Evolutionary conservation across 148 eudicot species (phyloP).

Genomic region (Rhododendron williamsianum): DNA sequence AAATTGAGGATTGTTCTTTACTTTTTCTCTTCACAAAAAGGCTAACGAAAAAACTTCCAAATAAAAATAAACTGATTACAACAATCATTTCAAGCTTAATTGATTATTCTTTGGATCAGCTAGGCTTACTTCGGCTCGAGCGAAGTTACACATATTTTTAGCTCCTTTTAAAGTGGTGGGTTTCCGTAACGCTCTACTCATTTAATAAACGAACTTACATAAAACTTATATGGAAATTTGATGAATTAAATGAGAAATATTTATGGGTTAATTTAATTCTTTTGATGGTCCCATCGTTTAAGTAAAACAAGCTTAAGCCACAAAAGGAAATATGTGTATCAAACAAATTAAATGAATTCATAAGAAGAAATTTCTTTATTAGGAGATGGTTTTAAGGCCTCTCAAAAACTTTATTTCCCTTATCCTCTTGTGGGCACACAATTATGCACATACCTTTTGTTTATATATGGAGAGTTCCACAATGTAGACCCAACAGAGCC

Average conservation of each 20-base stretch:
- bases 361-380: neutral
- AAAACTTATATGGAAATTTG: neutral
- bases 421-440: neutral
- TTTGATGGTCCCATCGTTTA: neutral
- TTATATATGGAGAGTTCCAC: neutral
- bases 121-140: neutral
- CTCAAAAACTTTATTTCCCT: neutral
- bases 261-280: neutral
- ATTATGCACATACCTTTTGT: neutral
- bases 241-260: neutral
- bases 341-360: neutral
- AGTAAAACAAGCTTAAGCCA: neutral
- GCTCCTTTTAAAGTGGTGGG: neutral
- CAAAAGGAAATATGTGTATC: neutral
- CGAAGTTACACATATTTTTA: neutral
- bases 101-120: neutral
- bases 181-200: neutral
- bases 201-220: neutral
- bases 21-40: too few relatives aligned
- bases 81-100: neutral
- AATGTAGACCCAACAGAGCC: neutral
- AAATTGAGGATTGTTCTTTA: too few relatives aligned
- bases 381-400: neutral
- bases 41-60: neutral
- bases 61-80: neutral